Evolutionary conservation across 768 basidiomycete genomes (phyloP), one percentile per base, ranked within the genome.

Genomic region (Lactarius akahatsu): DNA sequence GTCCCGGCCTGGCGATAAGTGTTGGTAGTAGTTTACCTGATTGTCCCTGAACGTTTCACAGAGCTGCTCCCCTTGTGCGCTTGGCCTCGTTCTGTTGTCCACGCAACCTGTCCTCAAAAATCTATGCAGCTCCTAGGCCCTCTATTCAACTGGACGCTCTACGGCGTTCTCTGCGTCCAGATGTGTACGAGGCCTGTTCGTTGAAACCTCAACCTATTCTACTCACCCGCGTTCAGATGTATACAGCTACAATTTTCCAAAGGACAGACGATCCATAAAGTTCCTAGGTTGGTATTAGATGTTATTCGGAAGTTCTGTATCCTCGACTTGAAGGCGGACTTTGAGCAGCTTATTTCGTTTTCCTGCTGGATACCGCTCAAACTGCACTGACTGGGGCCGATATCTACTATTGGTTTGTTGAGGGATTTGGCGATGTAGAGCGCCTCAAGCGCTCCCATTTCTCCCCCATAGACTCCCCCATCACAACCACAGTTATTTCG

Each of bases 101-200:
- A 26, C 4, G 11, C 4, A 50, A 23, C 23, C 26, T 52, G 13
- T 52, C 26, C 6, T 26, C 23, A 26, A 26, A 13, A 52, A 13
- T 52, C 0, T 30, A 2, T 23, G 8, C 28, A 60, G 59, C 43
- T 60, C 9, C 32, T 43, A n/a, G 58, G 58, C 2, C 23, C 36
- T 5, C 2, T 59, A 38, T 59, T 59, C 23, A 59, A 43, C 30
- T 60, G 43, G 59, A 16, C 28, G 1, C 59, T 60, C 23, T 60
- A 60, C 26, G 43, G 59, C 10, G 30, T 60, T 45, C 59, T 60
- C 20, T 43, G 40, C 28, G 59, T 60, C 43, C 59, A 60, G n/a
- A 47, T 15, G 11, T 60, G 59, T 60, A 26, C 13, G 50, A 6
- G 11, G 10, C 4, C 23, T 41, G 2, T 11, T 4, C 50, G 4